Percentiles rank a stretch among this genome's conserved stretches.
Conservation (phyloP, 2,329 filamentous ascomycete species). For the Diaporthe amygdali region DNA sequence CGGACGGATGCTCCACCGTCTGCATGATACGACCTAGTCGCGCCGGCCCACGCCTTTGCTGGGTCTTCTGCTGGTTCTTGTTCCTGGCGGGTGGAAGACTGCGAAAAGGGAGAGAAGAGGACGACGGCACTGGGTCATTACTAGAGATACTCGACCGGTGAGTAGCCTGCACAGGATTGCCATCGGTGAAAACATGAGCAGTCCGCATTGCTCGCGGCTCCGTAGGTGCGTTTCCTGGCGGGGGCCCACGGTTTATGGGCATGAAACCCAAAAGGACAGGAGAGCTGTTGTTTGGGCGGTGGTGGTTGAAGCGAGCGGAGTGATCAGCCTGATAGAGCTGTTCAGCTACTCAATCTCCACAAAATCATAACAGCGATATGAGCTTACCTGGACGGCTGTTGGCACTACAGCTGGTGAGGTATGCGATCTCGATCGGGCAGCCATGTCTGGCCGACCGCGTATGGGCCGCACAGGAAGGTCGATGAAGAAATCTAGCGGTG, state of each 20-base stretch:
- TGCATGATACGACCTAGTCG: conserved; percentile 12
- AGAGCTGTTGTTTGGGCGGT: neutral
- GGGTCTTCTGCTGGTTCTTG: neutral
- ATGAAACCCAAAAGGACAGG: neutral
- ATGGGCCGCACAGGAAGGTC: neutral
- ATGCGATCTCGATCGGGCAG: neutral
- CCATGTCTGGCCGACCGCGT: neutral
- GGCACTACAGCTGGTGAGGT: neutral
- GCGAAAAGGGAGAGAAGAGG: neutral
- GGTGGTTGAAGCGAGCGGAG: neutral
- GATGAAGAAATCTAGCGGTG: conserved; percentile 9
- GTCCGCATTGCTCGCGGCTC: conserved; percentile 14
- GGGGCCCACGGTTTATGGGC: neutral
- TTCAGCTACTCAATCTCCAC: neutral
- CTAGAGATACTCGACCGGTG: no score
- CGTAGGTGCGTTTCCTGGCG: neutral
- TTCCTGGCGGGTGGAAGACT: neutral
- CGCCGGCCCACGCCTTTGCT: conserved; percentile 3
- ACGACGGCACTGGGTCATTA: neutral
- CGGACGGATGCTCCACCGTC: neutral
- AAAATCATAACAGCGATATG: neutral
- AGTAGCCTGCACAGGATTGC: neutral
- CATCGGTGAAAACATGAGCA: neutral
- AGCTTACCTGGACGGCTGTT: neutral
- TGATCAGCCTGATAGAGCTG: neutral